These are phyloP conservation scores for Fusarium sp. DNA, from an alignment of 2,329 filamentous ascomycete species.

Conservation along the genomic window DNA sequence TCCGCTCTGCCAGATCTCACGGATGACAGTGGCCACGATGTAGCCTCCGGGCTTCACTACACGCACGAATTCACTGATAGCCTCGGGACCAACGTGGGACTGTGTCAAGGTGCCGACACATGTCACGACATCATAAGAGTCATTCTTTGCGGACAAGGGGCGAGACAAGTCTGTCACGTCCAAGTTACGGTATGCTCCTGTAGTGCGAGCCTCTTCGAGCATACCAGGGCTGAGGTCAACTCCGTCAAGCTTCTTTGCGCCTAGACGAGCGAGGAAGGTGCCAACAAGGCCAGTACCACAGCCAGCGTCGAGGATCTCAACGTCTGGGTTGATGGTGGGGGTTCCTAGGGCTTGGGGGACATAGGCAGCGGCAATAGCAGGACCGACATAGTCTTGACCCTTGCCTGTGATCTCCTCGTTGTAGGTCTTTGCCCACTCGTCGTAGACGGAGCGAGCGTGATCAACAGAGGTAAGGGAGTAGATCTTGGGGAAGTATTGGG, in stretches of 20 bases:
- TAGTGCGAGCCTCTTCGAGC: conserved; percentile 63
- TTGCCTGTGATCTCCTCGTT: conserved; percentile 52
- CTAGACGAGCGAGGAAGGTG: conserved; percentile 57
- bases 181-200: conserved; percentile 61
- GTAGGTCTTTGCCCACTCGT: conserved; percentile 54
- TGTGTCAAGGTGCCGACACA: conserved; percentile 68
- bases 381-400: conserved; percentile 58
- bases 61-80: conserved; percentile 63
- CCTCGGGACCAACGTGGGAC: conserved; percentile 65
- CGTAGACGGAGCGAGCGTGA: conserved; percentile 51
- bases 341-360: conserved; percentile 50
- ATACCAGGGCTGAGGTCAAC: conserved; percentile 65
- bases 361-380: conserved; percentile 53
- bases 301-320: conserved; percentile 64
- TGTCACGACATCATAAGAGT: conserved; percentile 62
- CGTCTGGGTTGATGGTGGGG: conserved; percentile 38
- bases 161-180: conserved; percentile 61
- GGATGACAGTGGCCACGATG: conserved; percentile 64
- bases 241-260: conserved; percentile 62
- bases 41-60: conserved; percentile 61
- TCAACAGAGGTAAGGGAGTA: conserved; percentile 46
- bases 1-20: conserved; percentile 61
- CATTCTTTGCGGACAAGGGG: conserved; percentile 54
- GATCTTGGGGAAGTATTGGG: conserved; percentile 45
- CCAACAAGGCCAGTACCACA: conserved; percentile 68